Conservation (phyloP, 2,329 filamentous ascomycete species). For the Diplodia seriata region DNA sequence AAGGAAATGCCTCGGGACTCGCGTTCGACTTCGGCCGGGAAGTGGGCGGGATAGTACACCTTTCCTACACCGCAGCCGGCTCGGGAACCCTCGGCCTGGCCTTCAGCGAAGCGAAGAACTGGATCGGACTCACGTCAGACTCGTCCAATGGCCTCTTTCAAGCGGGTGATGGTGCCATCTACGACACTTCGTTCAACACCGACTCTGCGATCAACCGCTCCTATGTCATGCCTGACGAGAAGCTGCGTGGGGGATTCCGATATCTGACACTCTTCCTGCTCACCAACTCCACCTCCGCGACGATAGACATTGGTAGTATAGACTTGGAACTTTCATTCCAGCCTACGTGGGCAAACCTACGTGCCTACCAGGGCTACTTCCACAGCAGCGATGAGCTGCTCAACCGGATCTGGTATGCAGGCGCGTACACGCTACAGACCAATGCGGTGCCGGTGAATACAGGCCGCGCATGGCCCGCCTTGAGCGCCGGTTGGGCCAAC, state of each 20-base stretch:
- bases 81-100: slow-evolving; percentile 49
- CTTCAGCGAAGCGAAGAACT: slow-evolving; percentile 53
- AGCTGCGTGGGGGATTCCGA: slow-evolving; percentile 60
- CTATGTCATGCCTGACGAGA: slow-evolving; percentile 53
- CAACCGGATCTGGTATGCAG: slow-evolving; percentile 58
- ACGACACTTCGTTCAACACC: slow-evolving; percentile 47
- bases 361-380: slow-evolving; percentile 51
- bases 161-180: slow-evolving; percentile 55
- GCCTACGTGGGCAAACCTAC: slow-evolving; percentile 57
- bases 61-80: slow-evolving; percentile 57
- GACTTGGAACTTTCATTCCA: slow-evolving; percentile 56
- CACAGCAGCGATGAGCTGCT: slow-evolving; percentile 45
- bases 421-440: slow-evolving; percentile 61
- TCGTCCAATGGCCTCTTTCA: slow-evolving; percentile 51
- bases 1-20: slow-evolving; percentile 59
- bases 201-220: slow-evolving; percentile 43
- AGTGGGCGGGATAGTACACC: slow-evolving; percentile 62
- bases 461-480: slow-evolving; percentile 38
- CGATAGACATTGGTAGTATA: slow-evolving; percentile 50
- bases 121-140: slow-evolving; percentile 53
- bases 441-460: slow-evolving; percentile 44
- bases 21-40: slow-evolving; percentile 67
- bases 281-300: slow-evolving; percentile 41
- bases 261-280: slow-evolving; percentile 59
- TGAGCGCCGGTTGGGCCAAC: slow-evolving; percentile 44